Evolutionary conservation across 1,284 basidiomycete genomes (phyloP).

Genomic region (Malassezia japonica): DNA sequence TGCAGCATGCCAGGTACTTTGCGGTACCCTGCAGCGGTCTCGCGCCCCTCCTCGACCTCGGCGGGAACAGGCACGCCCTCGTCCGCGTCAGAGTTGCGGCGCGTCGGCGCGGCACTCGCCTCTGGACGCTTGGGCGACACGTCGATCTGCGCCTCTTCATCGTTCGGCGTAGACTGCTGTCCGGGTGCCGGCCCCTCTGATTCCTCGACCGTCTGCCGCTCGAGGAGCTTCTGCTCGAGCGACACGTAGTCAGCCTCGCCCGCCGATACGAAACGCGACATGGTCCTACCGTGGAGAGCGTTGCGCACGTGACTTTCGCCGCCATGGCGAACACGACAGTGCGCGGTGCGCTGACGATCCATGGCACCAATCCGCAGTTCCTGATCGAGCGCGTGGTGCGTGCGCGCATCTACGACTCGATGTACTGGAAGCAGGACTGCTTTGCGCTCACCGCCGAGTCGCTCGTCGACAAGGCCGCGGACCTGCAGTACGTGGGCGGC

Average conservation of each 20-base stretch:
- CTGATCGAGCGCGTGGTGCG: slow-evolving; percentile 94
- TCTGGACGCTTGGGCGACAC: slow-evolving; percentile 16
- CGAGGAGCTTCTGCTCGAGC: slow-evolving; percentile 36
- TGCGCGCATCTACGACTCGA: slow-evolving; percentile 86
- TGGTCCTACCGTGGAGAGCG: slow-evolving; percentile 4
- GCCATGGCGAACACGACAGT: slow-evolving; percentile 74
- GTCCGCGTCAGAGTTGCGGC: slow-evolving; percentile 13
- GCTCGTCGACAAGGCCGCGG: slow-evolving; percentile 83
- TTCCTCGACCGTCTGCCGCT: slow-evolving; percentile 19
- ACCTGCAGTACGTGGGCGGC: slow-evolving; percentile 74
- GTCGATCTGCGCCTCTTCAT: background rate
- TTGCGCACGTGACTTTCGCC: background rate
- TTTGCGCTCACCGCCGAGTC: slow-evolving; percentile 62
- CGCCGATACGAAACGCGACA: slow-evolving; percentile 45
- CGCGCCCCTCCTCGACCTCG: too few relatives aligned
- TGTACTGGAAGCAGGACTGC: slow-evolving; percentile 79
- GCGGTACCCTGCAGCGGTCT: background rate
- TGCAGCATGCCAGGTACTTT: background rate
- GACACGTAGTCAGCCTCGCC: slow-evolving; percentile 36
- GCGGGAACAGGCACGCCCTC: background rate
- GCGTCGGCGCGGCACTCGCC: slow-evolving; percentile 16
- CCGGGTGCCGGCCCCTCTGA: slow-evolving; percentile 3
- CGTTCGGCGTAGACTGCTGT: background rate
- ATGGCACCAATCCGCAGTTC: slow-evolving; percentile 80
- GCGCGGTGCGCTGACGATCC: slow-evolving; percentile 68